These are phyloP conservation scores for Paulownia fortunei DNA, from an alignment of 257 asterid genomes.

Conservation along the genomic window DNA sequence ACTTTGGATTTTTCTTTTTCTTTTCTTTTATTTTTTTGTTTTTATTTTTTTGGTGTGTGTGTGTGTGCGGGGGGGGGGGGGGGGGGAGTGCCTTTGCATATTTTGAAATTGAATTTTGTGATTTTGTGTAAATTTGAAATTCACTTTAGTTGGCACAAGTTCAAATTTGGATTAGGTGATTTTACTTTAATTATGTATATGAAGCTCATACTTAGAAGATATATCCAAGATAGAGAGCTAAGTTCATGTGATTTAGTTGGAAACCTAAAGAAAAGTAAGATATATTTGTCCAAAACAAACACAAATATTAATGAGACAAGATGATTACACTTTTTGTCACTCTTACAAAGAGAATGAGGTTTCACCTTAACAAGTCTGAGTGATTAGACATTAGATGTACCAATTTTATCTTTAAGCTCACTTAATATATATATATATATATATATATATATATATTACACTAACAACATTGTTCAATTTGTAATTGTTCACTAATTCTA, in stretches of 20 bases:
- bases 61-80: too few relatives aligned
- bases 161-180: neutral
- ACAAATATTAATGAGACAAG: neutral
- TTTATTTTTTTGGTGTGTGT: neutral
- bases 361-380: too few relatives aligned
- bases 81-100: too few relatives aligned
- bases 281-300: neutral
- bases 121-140: neutral
- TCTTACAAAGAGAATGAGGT: too few relatives aligned
- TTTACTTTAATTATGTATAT: neutral
- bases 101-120: neutral
- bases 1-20: neutral
- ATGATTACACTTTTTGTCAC: too few relatives aligned
- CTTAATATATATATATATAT: too few relatives aligned
- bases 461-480: too few relatives aligned
- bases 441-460: too few relatives aligned
- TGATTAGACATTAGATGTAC: too few relatives aligned
- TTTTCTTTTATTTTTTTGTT: too few relatives aligned
- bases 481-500: too few relatives aligned
- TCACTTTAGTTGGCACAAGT: neutral
- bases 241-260: neutral
- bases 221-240: neutral
- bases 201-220: neutral
- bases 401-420: too few relatives aligned
- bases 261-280: neutral